Evolutionary conservation across 106 monocot species (phyloP).

Genomic region (Phalaenopsis aphrodite): DNA sequence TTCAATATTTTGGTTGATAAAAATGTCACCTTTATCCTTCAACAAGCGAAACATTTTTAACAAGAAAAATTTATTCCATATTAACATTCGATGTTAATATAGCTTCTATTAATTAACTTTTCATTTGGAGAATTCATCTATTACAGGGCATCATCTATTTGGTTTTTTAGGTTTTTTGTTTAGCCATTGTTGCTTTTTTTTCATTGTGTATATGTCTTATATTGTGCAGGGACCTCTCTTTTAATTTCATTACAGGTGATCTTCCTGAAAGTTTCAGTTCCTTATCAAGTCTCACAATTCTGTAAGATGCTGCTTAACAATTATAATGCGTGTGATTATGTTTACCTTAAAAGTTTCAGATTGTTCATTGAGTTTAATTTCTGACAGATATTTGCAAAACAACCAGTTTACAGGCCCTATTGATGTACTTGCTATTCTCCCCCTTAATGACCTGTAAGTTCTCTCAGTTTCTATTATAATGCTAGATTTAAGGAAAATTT

Average conservation of each 20-base stretch:
- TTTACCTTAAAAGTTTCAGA: not conserved
- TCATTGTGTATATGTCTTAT: not conserved
- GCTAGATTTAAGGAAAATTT: not conserved
- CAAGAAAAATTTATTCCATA: too few relatives aligned
- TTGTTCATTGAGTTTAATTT: not conserved
- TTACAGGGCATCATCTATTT: not conserved
- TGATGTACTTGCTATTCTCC: conserved; percentile 59
- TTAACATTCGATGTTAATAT: not conserved
- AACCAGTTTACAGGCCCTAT: conserved; percentile 78
- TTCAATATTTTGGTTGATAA: not conserved
- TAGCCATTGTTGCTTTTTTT: not conserved
- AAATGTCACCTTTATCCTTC: not conserved
- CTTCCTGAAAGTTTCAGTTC: conserved; percentile 50
- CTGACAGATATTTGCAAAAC: conserved; percentile 64
- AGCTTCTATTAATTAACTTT: not conserved
- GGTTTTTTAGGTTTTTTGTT: not conserved
- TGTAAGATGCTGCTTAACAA: conserved; percentile 28
- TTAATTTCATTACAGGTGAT: conserved; percentile 46
- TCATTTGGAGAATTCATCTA: not conserved
- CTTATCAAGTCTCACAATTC: conserved; percentile 38
- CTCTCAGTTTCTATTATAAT: not conserved
- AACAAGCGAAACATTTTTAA: not conserved
- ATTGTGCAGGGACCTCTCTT: conserved; percentile 63
- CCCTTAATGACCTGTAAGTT: conserved; percentile 74
- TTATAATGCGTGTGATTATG: not conserved